Percentiles rank a stretch among this genome's conserved stretches.
These are phyloP conservation scores for Pichia paraexigua DNA, from an alignment of 805 yeast species.

Conservation along the genomic window DNA sequence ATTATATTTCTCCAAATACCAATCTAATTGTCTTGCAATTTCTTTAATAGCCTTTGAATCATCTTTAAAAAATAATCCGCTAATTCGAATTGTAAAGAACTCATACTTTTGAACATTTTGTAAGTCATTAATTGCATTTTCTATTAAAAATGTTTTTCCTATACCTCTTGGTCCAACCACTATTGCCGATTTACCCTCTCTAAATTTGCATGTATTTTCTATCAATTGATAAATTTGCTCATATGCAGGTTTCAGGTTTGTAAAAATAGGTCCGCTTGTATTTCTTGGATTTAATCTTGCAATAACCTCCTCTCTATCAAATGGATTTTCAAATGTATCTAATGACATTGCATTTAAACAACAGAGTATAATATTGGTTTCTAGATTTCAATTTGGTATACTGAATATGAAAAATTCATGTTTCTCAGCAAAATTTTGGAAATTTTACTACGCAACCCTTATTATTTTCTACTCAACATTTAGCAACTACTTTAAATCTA, in stretches of 20 bases:
- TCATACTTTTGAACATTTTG: slow-evolving; percentile 35
- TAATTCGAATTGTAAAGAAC: slow-evolving; percentile 55
- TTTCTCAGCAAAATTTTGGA: not conserved
- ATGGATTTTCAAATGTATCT: not conserved
- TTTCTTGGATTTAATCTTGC: slow-evolving; percentile 17
- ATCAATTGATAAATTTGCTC: slow-evolving; percentile 49
- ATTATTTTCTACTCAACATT: no score
- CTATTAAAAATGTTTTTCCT: slow-evolving; percentile 65
- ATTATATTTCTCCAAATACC: slow-evolving; percentile 16
- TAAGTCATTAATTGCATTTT: slow-evolving; percentile 45
- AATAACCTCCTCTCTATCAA: slow-evolving; percentile 6
- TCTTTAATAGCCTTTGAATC: slow-evolving; percentile 77
- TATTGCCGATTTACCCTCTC: slow-evolving; percentile 76
- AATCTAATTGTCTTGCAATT: slow-evolving; percentile 77
- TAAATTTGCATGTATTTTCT: slow-evolving; percentile 53
- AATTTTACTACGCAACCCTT: no score
- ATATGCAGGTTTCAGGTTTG: slow-evolving; percentile 32
- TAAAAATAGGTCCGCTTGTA: slow-evolving; percentile 12
- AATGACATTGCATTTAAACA: not conserved
- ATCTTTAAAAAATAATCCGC: slow-evolving; percentile 65
- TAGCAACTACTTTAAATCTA: not conserved
- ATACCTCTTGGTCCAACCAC: slow-evolving; percentile 72
- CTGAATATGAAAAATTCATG: not conserved
- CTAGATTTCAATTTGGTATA: no score
- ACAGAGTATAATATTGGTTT: no score